These are phyloP conservation scores for Panellus pusillus DNA, from an alignment of 768 basidiomycete species.

Conservation along the genomic window DNA sequence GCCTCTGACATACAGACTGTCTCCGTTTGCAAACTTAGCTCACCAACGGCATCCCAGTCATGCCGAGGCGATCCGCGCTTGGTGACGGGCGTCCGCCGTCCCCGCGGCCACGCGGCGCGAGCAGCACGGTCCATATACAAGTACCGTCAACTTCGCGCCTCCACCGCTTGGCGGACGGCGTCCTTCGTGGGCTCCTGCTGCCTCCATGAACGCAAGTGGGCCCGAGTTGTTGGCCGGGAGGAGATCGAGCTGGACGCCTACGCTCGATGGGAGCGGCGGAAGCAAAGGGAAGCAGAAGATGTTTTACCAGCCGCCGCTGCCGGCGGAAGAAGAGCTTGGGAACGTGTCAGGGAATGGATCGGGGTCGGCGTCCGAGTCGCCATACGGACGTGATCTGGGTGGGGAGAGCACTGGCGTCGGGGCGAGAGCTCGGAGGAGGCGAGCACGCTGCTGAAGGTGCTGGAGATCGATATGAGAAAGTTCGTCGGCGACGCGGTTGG, in stretches of 20 bases:
- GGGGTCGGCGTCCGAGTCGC: neutral
- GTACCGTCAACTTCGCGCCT: constrained; percentile 8
- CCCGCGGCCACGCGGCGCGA: neutral
- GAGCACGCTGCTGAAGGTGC: constrained; percentile 54
- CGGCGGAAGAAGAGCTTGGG: neutral
- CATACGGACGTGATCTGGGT: neutral
- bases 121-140: neutral
- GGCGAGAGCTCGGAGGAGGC: constrained; percentile 48
- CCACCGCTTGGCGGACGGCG: constrained; percentile 3
- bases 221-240: neutral
- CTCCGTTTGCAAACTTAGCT: too few relatives aligned
- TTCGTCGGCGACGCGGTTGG: constrained; percentile 82
- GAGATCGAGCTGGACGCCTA: constrained; percentile 18
- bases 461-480: constrained; percentile 79
- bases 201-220: neutral
- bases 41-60: too few relatives aligned
- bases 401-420: neutral
- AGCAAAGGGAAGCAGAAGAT: constrained; percentile 1
- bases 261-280: neutral
- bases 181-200: constrained; percentile 1
- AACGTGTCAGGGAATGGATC: neutral
- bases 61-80: too few relatives aligned
- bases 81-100: too few relatives aligned
- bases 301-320: constrained; percentile 1
- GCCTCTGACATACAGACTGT: too few relatives aligned